Evolutionary conservation across 495 filamentous ascomycete species (phyloP).

Genomic region (Physcia stellaris): DNA sequence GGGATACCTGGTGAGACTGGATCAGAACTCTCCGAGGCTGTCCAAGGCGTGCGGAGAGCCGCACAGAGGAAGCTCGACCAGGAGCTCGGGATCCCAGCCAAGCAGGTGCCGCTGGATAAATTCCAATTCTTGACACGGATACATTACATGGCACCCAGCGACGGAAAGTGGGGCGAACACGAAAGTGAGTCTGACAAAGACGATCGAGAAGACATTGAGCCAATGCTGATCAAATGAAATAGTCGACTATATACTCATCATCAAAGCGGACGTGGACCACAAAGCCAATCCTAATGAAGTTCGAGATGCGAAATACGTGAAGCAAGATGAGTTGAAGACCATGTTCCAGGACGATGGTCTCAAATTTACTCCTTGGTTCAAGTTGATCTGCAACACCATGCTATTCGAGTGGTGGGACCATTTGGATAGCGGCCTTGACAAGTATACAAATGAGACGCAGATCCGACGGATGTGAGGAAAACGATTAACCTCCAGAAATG

Average conservation of each 20-base stretch:
- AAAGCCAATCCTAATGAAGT: conserved; percentile 78
- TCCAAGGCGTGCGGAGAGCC: conserved; percentile 76
- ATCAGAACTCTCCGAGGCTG: conserved; percentile 61
- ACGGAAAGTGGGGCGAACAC: conserved; percentile 98
- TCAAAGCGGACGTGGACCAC: conserved; percentile 82
- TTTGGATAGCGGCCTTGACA: conserved; percentile 65
- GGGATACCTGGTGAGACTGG: conserved; percentile 87
- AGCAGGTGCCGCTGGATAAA: conserved; percentile 81
- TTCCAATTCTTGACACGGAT: conserved; percentile 94
- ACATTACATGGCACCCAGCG: conserved; percentile 93
- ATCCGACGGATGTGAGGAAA: conserved; percentile 71
- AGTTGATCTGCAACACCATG: conserved; percentile 95
- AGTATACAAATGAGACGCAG: conserved; percentile 71
- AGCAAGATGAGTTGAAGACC: conserved; percentile 63
- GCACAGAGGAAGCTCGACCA: conserved; percentile 88
- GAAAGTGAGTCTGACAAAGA: conserved; percentile 53
- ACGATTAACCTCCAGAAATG: too few relatives aligned
- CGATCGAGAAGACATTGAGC: neutral
- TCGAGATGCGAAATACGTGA: conserved; percentile 68
- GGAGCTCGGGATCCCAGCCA: conserved; percentile 80
- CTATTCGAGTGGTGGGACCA: conserved; percentile 97
- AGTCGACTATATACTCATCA: conserved; percentile 99
- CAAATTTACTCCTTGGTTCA: conserved; percentile 97
- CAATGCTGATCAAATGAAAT: conserved; percentile 8
- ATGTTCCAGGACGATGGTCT: conserved; percentile 72